Evolutionary conservation across 1,139 yeast genomes (phyloP).

Genomic region (Diutina catenulata): DNA sequence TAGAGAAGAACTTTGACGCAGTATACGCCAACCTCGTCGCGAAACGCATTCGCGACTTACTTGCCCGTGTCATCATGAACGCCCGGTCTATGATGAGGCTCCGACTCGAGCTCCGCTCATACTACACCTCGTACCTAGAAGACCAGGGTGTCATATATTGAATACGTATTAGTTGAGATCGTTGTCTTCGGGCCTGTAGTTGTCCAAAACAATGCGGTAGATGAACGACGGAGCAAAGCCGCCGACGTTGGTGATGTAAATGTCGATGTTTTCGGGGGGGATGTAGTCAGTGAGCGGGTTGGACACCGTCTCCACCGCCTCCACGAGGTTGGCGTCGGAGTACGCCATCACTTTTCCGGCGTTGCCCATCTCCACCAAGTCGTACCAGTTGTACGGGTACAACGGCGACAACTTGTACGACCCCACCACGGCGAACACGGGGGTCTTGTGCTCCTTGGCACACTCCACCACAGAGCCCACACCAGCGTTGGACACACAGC

Average conservation of each 20-base stretch:
- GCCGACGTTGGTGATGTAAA: slow-evolving; percentile 68
- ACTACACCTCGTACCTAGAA: too few relatives aligned
- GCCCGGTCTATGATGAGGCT: too few relatives aligned
- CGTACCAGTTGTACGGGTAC: slow-evolving; percentile 86
- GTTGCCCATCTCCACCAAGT: slow-evolving; percentile 86
- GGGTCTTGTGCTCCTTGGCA: slow-evolving; percentile 89
- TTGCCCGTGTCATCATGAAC: too few relatives aligned
- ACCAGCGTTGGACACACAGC: slow-evolving; percentile 82
- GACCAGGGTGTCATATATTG: too few relatives aligned
- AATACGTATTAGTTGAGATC: too few relatives aligned
- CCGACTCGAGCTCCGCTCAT: too few relatives aligned
- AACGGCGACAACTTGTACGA: slow-evolving; percentile 85
- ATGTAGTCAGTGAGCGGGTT: slow-evolving; percentile 91
- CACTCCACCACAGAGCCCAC: slow-evolving; percentile 91
- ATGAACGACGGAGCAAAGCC: slow-evolving; percentile 95
- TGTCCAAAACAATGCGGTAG: slow-evolving; percentile 89
- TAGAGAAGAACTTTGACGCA: too few relatives aligned
- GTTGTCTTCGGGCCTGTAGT: slow-evolving; percentile 76
- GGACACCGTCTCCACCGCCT: slow-evolving; percentile 65
- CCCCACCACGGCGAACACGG: slow-evolving; percentile 93
- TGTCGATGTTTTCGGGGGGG: slow-evolving; percentile 89
- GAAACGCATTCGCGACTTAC: too few relatives aligned
- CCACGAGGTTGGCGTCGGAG: slow-evolving; percentile 50
- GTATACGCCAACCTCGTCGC: too few relatives aligned
- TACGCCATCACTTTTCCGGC: slow-evolving; percentile 74